These are phyloP conservation scores for Chondrostereum purpureum DNA, from an alignment of 1,284 basidiomycete genomes.

Conservation along the genomic window DNA sequence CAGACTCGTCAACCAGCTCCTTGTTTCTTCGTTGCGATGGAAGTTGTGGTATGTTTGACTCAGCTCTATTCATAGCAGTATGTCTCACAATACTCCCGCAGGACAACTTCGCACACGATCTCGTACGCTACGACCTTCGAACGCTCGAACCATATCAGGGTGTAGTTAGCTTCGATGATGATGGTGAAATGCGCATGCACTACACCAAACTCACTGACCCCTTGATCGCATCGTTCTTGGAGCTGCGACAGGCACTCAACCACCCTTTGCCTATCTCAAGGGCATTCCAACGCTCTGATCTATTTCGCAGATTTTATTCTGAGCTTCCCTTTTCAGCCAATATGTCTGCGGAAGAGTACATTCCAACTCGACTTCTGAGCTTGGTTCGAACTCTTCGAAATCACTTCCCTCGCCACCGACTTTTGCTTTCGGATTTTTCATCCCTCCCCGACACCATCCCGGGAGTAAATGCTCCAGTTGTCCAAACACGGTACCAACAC, in stretches of 20 bases:
- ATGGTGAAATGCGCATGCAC: conserved; percentile 82
- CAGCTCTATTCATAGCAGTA: neutral
- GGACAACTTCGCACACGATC: conserved; percentile 98
- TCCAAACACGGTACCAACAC: conserved; percentile 87
- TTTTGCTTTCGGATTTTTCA: conserved; percentile 91
- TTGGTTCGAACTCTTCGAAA: conserved; percentile 80
- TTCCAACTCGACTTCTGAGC: conserved; percentile 88
- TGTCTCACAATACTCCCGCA: conserved; percentile 22
- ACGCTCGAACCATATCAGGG: conserved; percentile 82
- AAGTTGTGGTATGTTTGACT: conserved; percentile 74
- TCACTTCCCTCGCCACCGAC: conserved; percentile 86
- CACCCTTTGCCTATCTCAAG: conserved; percentile 52
- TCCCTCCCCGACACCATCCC: conserved; percentile 81
- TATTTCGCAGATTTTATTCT: conserved; percentile 57
- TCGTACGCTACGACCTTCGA: conserved; percentile 82
- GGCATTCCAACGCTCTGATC: conserved; percentile 47
- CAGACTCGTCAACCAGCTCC: conserved; percentile 69
- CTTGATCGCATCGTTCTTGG: conserved; percentile 69
- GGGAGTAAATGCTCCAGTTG: conserved; percentile 88
- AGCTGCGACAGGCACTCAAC: conserved; percentile 50
- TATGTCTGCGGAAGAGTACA: conserved; percentile 82
- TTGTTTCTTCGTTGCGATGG: conserved; percentile 91
- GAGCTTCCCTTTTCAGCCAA: conserved; percentile 88
- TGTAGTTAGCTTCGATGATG: conserved; percentile 72
- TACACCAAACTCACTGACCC: conserved; percentile 87